Evolutionary conservation across 2,329 filamentous ascomycete species (phyloP), one percentile per base, ranked within the genome.

Genomic region (Uncinocarpus reesii): DNA sequence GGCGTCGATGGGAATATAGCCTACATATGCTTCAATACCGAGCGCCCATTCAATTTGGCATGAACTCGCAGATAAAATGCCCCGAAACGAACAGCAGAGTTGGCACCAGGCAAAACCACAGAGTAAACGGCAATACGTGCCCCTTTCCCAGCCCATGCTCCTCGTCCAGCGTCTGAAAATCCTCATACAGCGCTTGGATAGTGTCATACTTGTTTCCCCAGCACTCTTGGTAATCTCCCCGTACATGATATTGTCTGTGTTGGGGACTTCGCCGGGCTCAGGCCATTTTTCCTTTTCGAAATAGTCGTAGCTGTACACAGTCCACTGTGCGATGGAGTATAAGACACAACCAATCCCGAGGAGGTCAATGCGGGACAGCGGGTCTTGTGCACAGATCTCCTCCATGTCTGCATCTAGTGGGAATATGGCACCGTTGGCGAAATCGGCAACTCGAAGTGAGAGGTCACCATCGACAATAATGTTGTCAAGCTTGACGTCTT

Each of bases 401-500:
- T 50, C 36, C 53, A 55, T 54, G 20, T 50, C 47, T 10, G 41
- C 26, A 38, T 52, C 47, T 1, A 41, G 37, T 16, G 49, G 49
- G 46, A 52, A 49, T n/a, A 54, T 49, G 4, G 40, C 37, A 20
- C 52, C 47, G 13, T 53, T 49, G 43, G 43, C 52, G 47, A 52
- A 55, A 37, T 49, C 53, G 15, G 35, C 28, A 40, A 53, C 15
- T 29, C 49, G 52, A 21, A 49, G 31, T 7, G 21, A 42, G n/a
- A n/a, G n/a, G 20, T 47, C 41, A 13, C 49, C 8, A 26, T 44
- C 23, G 4, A 55, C 26, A 16, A 55, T 38, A 13, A 55, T 45
- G 20, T 55, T 54, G 44, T 54, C 42, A 15, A 49, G 35, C 28
- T 55, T 55, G 29, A 54, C 42, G 16, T 54, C 50, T 16, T 54